phyloP scores from a whole-genome alignment of 495 filamentous ascomycete species.

The Xylaria longipes region DNA sequence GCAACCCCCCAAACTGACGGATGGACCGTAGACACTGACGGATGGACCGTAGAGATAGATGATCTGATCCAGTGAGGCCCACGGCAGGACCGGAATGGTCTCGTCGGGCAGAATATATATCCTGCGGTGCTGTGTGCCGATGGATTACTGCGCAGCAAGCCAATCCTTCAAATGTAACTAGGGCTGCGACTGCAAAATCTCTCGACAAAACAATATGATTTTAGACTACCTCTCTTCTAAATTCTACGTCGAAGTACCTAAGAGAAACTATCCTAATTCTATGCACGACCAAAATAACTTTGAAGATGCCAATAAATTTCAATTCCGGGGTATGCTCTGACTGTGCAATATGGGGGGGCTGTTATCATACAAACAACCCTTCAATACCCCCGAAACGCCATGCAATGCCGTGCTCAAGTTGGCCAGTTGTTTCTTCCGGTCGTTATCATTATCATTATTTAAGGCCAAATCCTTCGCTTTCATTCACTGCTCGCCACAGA shows the following conservation, averaged over 20 bases:
- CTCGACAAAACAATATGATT: neutral
- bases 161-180: too few species aligned
- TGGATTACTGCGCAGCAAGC: too few species aligned
- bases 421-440: slow-evolving; percentile 13
- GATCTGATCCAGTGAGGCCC: neutral
- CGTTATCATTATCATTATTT: slow-evolving; percentile 53
- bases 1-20: neutral
- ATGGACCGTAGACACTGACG: too few species aligned
- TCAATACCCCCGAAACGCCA: slow-evolving; percentile 17
- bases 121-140: too few species aligned
- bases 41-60: neutral
- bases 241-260: neutral
- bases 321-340: neutral
- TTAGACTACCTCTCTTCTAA: neutral
- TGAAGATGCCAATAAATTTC: slow-evolving; percentile 8
- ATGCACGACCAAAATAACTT: neutral
- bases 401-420: slow-evolving; percentile 23
- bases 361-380: neutral
- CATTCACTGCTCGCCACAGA: slow-evolving; percentile 85
- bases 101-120: neutral
- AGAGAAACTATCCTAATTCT: neutral
- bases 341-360: neutral
- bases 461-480: slow-evolving; percentile 94
- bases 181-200: neutral
- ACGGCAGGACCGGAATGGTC: neutral